Evolutionary conservation across 345 rosid species (phyloP).

Genomic region (Physaria fendleri): DNA sequence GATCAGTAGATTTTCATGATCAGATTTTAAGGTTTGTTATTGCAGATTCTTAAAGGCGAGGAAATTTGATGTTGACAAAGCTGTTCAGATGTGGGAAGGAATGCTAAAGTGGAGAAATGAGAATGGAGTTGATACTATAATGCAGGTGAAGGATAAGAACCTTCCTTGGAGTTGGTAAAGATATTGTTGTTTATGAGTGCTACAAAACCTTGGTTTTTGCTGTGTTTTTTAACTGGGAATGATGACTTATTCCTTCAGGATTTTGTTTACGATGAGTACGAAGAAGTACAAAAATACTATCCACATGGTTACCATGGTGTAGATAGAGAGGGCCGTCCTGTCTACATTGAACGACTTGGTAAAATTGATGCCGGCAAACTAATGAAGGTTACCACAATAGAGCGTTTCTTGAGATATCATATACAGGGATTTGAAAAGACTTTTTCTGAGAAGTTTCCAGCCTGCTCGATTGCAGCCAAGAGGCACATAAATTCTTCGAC

Average conservation of each 20-base stretch:
- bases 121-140: slow-evolving; percentile 59
- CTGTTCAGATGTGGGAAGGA: slow-evolving; percentile 85
- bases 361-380: slow-evolving; percentile 70
- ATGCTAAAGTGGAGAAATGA: slow-evolving; percentile 94
- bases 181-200: slow-evolving; percentile 10
- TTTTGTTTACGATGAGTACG: slow-evolving; percentile 75
- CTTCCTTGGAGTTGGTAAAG: slow-evolving; percentile 17
- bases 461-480: slow-evolving; percentile 80
- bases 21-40: not conserved
- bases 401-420: slow-evolving; percentile 83
- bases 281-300: slow-evolving; percentile 69
- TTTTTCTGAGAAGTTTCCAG: slow-evolving; percentile 84
- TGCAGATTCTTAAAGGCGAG: slow-evolving; percentile 86
- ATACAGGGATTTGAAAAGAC: slow-evolving; percentile 88
- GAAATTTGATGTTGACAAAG: slow-evolving; percentile 71
- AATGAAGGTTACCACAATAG: slow-evolving; percentile 76
- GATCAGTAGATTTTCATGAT: not conserved
- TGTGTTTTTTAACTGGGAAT: slow-evolving; percentile 13
- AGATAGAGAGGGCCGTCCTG: slow-evolving; percentile 82
- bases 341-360: slow-evolving; percentile 82
- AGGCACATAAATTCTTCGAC: slow-evolving; percentile 67
- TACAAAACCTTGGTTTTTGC: not conserved
- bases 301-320: slow-evolving; percentile 98
- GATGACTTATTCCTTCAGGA: slow-evolving; percentile 42
- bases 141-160: slow-evolving; percentile 53